phyloP scores from a whole-genome alignment of 2,329 filamentous ascomycete species.

The Pleoardoris graminearum region DNA sequence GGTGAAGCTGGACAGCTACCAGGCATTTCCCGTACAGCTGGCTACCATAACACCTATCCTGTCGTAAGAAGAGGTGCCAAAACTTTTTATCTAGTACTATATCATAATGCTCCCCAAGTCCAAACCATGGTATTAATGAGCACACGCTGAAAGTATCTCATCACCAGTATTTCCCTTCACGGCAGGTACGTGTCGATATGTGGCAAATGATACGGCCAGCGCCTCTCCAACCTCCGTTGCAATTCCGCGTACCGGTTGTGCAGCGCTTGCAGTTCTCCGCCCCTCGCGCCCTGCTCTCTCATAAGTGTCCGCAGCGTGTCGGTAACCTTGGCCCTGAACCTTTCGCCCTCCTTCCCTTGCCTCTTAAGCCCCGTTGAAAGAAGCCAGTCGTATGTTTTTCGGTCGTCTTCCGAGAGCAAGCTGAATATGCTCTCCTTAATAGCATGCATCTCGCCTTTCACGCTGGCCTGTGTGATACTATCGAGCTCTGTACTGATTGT shows the following conservation, averaged over 20 bases:
- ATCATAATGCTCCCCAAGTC: neutral
- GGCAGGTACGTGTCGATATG: neutral
- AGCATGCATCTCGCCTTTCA: neutral
- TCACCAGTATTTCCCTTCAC: neutral
- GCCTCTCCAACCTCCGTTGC: neutral
- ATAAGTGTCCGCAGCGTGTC: neutral
- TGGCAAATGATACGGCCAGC: conserved; percentile 6
- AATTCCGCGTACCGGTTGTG: conserved; percentile 7
- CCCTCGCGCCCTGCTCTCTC: neutral
- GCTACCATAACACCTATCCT: neutral
- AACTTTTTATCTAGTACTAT: neutral
- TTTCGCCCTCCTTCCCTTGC: conserved; percentile 6
- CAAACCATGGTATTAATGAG: no score
- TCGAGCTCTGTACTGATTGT: neutral
- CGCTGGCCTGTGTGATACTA: neutral
- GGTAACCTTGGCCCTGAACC: neutral
- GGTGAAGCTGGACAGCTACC: neutral
- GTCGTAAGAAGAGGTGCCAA: neutral
- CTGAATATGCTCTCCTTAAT: neutral
- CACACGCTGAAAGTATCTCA: no score
- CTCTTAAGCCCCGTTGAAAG: conserved; percentile 2
- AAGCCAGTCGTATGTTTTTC: neutral
- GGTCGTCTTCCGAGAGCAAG: neutral
- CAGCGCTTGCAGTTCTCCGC: neutral
- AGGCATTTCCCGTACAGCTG: neutral